Conservation (phyloP, 108 stramenopile genomes). For the Nitzschia putrida region DNA sequence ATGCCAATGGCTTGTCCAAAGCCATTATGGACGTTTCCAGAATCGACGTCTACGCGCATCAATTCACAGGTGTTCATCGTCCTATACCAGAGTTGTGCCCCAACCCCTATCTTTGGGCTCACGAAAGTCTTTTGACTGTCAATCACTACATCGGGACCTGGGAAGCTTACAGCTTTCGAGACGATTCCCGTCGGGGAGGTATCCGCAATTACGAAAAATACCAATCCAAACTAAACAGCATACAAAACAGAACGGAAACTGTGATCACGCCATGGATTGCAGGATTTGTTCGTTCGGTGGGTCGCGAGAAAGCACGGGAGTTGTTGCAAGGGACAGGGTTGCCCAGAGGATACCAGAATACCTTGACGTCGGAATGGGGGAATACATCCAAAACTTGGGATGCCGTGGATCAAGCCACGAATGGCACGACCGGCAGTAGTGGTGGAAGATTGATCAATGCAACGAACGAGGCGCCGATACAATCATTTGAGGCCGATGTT, state of each 20-base stretch:
- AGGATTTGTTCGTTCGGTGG: conserved; percentile 10
- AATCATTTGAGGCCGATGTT: too few relatives aligned
- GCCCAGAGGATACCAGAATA: too few relatives aligned
- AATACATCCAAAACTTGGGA: too few relatives aligned
- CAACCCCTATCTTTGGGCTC: conserved; percentile 2
- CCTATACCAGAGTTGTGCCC: conserved; percentile 17
- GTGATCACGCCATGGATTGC: conserved; percentile 14
- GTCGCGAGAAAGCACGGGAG: background rate
- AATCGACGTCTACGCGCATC: conserved; percentile 15
- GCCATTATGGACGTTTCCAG: conserved; percentile 16
- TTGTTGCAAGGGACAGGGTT: conserved; percentile 13
- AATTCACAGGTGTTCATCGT: conserved; percentile 21
- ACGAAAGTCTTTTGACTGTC: conserved; percentile 11
- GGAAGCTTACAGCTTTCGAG: conserved; percentile 19
- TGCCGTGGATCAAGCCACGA: too few relatives aligned
- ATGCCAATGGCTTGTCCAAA: conserved; percentile 18
- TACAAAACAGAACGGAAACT: background rate
- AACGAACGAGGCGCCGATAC: too few relatives aligned
- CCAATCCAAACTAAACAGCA: conserved; percentile 1
- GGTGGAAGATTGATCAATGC: too few relatives aligned
- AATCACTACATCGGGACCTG: conserved; percentile 36
- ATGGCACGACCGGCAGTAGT: too few relatives aligned
- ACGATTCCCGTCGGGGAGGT: conserved; percentile 31
- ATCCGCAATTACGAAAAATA: background rate
- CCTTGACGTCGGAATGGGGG: too few relatives aligned